phyloP scores from a whole-genome alignment of 306 rosid species.

The Trifolium dubium region DNA sequence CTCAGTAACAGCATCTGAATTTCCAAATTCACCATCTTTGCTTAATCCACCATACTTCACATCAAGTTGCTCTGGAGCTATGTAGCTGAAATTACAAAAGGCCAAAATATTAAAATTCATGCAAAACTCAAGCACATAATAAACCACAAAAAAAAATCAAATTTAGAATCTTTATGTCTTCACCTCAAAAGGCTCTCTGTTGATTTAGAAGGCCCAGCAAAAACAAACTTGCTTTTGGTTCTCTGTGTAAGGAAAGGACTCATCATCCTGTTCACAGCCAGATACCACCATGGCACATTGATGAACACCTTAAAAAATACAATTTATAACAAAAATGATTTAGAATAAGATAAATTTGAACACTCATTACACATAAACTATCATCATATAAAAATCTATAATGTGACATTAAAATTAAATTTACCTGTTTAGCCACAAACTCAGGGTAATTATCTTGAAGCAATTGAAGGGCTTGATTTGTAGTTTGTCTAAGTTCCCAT shows the following conservation, averaged over 20 bases:
- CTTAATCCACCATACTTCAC: conserved; percentile 83
- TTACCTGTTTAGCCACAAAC: conserved; percentile 82
- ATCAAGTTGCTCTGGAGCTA: conserved; percentile 73
- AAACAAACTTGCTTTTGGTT: conserved; percentile 79
- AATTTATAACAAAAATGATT: not conserved
- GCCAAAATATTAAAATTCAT: not conserved
- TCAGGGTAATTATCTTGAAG: conserved; percentile 83
- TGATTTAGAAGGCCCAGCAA: conserved; percentile 81
- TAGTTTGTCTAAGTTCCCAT: conserved; percentile 79
- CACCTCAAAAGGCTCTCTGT: conserved; percentile 74
- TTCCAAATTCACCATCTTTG: conserved; percentile 67
- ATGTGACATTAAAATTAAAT: not conserved
- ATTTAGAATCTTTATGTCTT: conserved; percentile 23
- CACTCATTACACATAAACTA: not conserved
- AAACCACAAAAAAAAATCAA: conserved; percentile 19
- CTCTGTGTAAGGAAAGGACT: conserved; percentile 80
- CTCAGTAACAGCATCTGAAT: conserved; percentile 64
- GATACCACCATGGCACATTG: conserved; percentile 93
- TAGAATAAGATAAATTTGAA: conserved; percentile 1
- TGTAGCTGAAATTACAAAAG: conserved; percentile 54
- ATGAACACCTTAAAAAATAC: conserved; percentile 57
- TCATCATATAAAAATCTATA: no score
- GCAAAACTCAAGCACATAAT: not conserved
- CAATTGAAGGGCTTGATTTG: conserved; percentile 72
- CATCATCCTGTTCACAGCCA: conserved; percentile 74